Evolutionary conservation across 495 filamentous ascomycete species (phyloP), one percentile per base, ranked within the genome.

Genomic region (Aspergillus mulundensis): DNA sequence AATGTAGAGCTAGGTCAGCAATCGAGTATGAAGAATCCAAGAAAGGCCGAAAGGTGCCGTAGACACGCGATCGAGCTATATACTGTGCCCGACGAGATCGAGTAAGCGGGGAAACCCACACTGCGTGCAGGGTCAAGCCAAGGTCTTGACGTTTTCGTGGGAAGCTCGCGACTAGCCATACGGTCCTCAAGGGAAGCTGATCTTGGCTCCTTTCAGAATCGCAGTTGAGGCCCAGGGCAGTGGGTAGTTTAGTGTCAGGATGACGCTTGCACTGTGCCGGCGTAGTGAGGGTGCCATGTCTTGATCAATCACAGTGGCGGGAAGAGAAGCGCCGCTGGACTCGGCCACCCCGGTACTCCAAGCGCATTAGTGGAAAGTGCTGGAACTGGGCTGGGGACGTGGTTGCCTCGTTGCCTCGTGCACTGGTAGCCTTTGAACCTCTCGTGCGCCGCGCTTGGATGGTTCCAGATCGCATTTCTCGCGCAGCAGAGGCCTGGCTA

Each of bases 111-210:
- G 45, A 20, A 34, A 30, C 25, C 43, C 11, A 14, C 10, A 2
- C 10, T 25, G 18, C 11, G 11, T 11, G 8, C 16, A 24, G 11
- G 11, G 6, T 44, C 3, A 25, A 34, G 45, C 25, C 19, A 5
- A 48, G 45, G 45, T 48, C 14, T 48, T 48, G 45, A 48, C 45
- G 45, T 48, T 36, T 50, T 19, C 48, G n/a, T 39, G 48, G 32
- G 40, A 40, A 15, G 7, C 23, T 23, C 15, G n/a, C 25, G 25
- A 18, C n/a, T 24, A 15, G 10, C 24, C 45, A 48, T n/a, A 36
- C 15, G 24, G 23, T 47, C 44, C 12, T 48, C 25, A 16, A 48
- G 16, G 28, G 14, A 40, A 25, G 34, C 15, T 5, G 32, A 20
- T 50, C 36, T 7, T 19, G 36, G 12, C 34, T 8, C 15, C 47